Evolutionary conservation across 306 rosid species (phyloP).

Genomic region (Betula pendula): DNA sequence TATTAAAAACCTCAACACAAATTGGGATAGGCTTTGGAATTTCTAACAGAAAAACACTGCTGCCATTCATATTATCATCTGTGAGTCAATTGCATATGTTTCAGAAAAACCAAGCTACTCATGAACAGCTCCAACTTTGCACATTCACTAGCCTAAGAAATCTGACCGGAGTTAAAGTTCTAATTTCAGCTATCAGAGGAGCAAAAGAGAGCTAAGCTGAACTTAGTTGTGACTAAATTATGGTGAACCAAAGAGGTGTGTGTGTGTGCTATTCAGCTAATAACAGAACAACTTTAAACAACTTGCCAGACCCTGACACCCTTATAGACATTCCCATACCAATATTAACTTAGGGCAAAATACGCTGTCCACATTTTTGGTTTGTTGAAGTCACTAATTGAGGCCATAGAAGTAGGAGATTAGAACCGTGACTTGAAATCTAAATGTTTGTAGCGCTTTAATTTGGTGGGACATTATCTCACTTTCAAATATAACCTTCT

Average conservation of each 20-base stretch:
- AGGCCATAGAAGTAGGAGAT: background rate
- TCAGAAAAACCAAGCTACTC: background rate
- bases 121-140: slow-evolving; percentile 4
- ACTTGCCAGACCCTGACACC: background rate
- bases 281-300: background rate
- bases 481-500: background rate
- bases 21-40: background rate
- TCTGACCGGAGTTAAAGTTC: background rate
- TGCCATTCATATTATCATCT: background rate
- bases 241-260: background rate
- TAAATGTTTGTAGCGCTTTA: background rate
- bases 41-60: background rate
- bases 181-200: background rate
- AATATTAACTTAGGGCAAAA: background rate
- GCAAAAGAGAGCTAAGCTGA: background rate
- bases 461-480: background rate
- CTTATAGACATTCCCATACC: background rate
- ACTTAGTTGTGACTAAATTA: background rate
- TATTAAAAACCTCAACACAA: background rate
- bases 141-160: background rate
- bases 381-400: background rate
- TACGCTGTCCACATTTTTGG: background rate
- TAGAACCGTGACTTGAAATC: background rate
- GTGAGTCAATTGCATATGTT: background rate
- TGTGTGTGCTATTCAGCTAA: background rate